phyloP scores from a whole-genome alignment of 2,329 filamentous ascomycete species.

The Microdochium paspali region DNA sequence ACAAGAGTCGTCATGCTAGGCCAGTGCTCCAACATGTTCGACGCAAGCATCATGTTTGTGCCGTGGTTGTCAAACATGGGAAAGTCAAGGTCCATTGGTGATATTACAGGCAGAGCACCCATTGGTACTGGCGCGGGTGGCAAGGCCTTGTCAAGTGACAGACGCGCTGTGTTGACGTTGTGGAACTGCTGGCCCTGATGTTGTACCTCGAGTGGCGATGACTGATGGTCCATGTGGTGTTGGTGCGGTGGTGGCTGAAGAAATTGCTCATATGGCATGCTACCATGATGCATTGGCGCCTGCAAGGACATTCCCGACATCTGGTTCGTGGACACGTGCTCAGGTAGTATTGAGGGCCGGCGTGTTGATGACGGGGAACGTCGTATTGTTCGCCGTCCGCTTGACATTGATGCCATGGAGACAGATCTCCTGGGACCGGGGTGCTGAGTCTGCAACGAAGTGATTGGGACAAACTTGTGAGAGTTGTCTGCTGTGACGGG shows the following conservation, averaged over 20 bases:
- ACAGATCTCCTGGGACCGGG: background rate
- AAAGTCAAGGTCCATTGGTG: background rate
- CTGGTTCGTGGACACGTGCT: background rate
- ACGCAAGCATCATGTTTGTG: background rate
- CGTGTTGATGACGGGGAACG: background rate
- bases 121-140: background rate
- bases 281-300: background rate
- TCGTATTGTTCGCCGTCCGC: background rate
- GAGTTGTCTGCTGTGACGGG: background rate
- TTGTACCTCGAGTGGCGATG: background rate
- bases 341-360: background rate
- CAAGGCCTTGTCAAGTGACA: background rate
- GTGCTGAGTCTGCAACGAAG: background rate
- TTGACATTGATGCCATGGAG: background rate
- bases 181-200: background rate
- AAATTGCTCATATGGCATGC: background rate
- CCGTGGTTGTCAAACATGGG: background rate
- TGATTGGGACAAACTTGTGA: background rate
- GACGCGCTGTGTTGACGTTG: background rate
- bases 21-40: background rate
- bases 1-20: background rate
- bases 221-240: constrained; percentile 1
- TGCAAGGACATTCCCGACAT: background rate
- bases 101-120: background rate
- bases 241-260: background rate